Conservation (phyloP, 495 filamentous ascomycete species). For the Penicillium samsonianum region DNA sequence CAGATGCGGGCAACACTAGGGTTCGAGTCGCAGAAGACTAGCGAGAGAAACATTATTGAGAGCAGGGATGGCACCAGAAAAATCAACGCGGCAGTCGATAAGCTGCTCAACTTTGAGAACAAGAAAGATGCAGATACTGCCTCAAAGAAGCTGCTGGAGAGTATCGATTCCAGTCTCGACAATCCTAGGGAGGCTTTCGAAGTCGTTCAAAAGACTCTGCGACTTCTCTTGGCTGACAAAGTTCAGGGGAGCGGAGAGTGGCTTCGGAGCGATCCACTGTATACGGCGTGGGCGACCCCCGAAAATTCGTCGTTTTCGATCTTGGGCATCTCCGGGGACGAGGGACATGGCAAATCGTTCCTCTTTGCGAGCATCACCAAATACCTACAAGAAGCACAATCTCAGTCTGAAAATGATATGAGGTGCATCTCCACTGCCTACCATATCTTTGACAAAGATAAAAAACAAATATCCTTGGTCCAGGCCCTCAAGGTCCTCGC, state of each 20-base stretch:
- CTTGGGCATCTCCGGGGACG: slow-evolving; percentile 18
- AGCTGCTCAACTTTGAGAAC: slow-evolving; percentile 15
- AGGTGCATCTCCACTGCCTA: slow-evolving; percentile 18
- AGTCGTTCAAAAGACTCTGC: slow-evolving; percentile 4
- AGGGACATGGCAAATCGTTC: slow-evolving; percentile 27
- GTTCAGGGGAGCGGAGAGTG: slow-evolving; percentile 20
- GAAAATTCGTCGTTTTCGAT: slow-evolving; percentile 5
- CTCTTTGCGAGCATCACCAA: slow-evolving; percentile 18
- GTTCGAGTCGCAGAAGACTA: slow-evolving; percentile 24
- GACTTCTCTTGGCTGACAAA: slow-evolving; percentile 9
- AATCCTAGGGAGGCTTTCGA: slow-evolving; percentile 18
- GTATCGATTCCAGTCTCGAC: slow-evolving; percentile 18
- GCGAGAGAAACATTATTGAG: slow-evolving; percentile 16
- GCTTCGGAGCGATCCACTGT: slow-evolving; percentile 15
- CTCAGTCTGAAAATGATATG: slow-evolving; percentile 10
- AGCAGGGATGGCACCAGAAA: slow-evolving; percentile 20
- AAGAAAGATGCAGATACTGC: slow-evolving; percentile 21
- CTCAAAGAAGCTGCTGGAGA: slow-evolving; percentile 4
- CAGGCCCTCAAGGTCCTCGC: slow-evolving; percentile 21
- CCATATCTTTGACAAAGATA: slow-evolving; percentile 16
- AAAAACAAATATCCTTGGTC: slow-evolving; percentile 10
- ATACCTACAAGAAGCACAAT: slow-evolving; percentile 8
- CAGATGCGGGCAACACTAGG: slow-evolving; percentile 27
- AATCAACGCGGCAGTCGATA: slow-evolving; percentile 18
- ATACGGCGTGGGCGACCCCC: slow-evolving; percentile 3